Evolutionary conservation across 2,329 filamentous ascomycete genomes (phyloP).

Genomic region (Aulographum hederae): DNA sequence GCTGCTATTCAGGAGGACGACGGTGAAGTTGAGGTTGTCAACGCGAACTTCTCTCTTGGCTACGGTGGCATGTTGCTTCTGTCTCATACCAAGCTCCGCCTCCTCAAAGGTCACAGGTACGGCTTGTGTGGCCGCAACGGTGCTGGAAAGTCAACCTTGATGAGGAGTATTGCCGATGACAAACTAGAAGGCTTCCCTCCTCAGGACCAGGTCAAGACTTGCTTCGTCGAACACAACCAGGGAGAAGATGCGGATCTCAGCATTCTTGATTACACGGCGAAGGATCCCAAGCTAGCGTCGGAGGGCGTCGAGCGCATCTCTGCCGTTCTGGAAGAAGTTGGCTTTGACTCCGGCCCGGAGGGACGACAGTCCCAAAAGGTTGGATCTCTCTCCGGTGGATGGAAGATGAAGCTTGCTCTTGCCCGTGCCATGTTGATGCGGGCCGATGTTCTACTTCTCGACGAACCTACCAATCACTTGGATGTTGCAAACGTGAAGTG

Average conservation of each 20-base stretch:
- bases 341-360: slow-evolving; percentile 78
- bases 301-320: slow-evolving; percentile 69
- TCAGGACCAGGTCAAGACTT: slow-evolving; percentile 81
- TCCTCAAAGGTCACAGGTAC: slow-evolving; percentile 93
- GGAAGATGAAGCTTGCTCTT: slow-evolving; percentile 99
- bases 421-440: slow-evolving; percentile 92
- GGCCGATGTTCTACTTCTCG: slow-evolving; percentile 88
- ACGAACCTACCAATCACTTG: slow-evolving; percentile 98
- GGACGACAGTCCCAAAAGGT: slow-evolving; percentile 80
- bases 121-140: slow-evolving; percentile 94
- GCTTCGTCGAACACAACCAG: slow-evolving; percentile 98
- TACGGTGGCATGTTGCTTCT: slow-evolving; percentile 96
- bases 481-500: slow-evolving; percentile 93
- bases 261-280: slow-evolving; percentile 81
- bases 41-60: slow-evolving; percentile 90
- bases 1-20: slow-evolving; percentile 74
- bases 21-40: slow-evolving; percentile 89
- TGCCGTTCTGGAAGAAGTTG: slow-evolving; percentile 72
- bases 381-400: slow-evolving; percentile 88
- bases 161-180: slow-evolving; percentile 87
- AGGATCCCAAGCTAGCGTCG: slow-evolving; percentile 69
- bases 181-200: slow-evolving; percentile 95
- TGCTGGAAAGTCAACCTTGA: slow-evolving; percentile 95
- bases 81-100: slow-evolving; percentile 84
- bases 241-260: slow-evolving; percentile 93